Evolutionary conservation across 1,139 yeast species (phyloP).

Genomic region (Kurtzmaniella quercitrusa): DNA sequence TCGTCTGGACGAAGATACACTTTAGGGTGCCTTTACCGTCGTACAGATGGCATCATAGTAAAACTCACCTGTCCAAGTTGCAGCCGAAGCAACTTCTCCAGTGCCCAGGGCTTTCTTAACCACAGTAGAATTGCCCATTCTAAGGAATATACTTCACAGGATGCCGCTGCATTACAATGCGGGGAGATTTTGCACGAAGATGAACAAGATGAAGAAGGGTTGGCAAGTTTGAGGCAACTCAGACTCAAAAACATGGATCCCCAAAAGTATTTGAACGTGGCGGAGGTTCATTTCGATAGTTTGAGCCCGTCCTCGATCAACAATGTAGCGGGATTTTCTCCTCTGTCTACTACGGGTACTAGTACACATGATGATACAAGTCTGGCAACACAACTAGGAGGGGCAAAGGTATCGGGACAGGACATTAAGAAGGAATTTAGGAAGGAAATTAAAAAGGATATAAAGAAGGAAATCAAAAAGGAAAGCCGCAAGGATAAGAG

Average conservation of each 20-base stretch:
- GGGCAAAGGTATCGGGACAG: neutral
- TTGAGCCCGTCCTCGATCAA: conserved; percentile 13
- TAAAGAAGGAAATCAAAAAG: neutral
- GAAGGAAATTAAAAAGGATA: neutral
- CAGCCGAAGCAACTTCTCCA: conserved; percentile 63
- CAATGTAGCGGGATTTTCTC: neutral
- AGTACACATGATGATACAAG: neutral
- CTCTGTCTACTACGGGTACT: neutral
- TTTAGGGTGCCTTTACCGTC: conserved; percentile 57
- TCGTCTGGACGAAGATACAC: conserved; percentile 18
- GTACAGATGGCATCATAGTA: conserved; percentile 71
- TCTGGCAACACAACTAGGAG: neutral
- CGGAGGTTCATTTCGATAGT: conserved; percentile 37
- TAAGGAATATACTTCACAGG: conserved; percentile 69
- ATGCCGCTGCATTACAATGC: conserved; percentile 68
- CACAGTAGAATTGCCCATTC: conserved; percentile 73
- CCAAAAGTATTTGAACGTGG: conserved; percentile 33
- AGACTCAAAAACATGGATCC: conserved; percentile 39
- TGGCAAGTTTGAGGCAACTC: conserved; percentile 41
- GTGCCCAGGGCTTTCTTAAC: conserved; percentile 77
- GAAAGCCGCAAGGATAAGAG: neutral
- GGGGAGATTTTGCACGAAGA: conserved; percentile 55
- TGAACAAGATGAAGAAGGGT: conserved; percentile 59
- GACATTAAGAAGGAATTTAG: neutral
- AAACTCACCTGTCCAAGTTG: conserved; percentile 67